Evolutionary conservation across 2,329 filamentous ascomycete species (phyloP).

Genomic region (Pseudogymnoascus sp.): DNA sequence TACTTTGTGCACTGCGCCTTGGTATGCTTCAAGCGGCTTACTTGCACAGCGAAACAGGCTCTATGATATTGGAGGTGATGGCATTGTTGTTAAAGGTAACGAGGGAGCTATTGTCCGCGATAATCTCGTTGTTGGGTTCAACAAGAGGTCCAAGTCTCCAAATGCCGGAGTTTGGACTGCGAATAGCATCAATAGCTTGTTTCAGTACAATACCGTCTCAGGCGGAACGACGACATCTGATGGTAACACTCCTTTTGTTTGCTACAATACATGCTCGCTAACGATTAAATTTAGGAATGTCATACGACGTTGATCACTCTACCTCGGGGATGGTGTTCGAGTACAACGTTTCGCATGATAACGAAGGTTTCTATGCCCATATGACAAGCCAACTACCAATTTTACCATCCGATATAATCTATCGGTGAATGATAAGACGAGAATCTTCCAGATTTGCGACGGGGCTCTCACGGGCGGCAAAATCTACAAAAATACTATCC

Average conservation of each 20-base stretch:
- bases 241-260: not conserved
- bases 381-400: not conserved
- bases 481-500: not conserved
- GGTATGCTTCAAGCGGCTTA: not conserved
- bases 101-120: not conserved
- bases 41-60: not conserved
- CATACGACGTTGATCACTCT: not conserved
- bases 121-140: not conserved
- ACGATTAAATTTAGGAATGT: not conserved
- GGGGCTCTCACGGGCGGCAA: not conserved
- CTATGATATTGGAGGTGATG: not conserved
- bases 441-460: not conserved
- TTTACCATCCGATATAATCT: not conserved
- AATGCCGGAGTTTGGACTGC: not conserved
- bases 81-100: not conserved
- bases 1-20: not conserved
- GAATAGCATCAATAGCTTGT: not conserved
- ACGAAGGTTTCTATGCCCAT: not conserved
- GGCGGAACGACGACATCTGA: not conserved
- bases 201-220: not conserved
- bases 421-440: not conserved
- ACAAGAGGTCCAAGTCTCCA: not conserved
- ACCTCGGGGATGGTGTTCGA: not conserved
- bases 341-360: not conserved
- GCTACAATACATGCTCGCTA: not conserved